Base-by-base conservation (phyloP, 2,329 filamentous ascomycete species). In the Calonectria hongkongensis region DNA sequence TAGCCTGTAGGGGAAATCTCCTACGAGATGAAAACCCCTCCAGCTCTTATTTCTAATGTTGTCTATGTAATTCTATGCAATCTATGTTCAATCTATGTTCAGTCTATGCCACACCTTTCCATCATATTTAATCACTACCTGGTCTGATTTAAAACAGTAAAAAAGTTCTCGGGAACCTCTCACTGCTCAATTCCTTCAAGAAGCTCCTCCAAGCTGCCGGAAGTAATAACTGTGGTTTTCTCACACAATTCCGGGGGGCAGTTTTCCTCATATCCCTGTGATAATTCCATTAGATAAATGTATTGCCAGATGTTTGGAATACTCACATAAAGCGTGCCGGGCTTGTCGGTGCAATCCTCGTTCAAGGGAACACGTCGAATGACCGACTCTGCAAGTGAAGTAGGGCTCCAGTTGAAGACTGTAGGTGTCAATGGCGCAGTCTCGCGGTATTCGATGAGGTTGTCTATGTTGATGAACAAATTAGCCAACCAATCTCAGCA, bases 1-100 rank as follows among this genome's bases (percentile, higher is more conserved):
- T 33, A 9, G 30, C 9, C 9, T 33, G 30, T 9, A 18, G 48
- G 48, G 48, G 48, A 51, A 51, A 51, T 51, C 48, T 51, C 48
- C 48, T 28, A 28, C 48, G 48, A 51, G 48, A 51, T 51, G 48
- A 51, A 51, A 51, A 51, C 48, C 48, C 48, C 48, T 30, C 13
- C 1, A 16, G 5, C 30, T 33, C 30, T 51, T 51, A 7, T 16
- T 25, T 45, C 16, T 16, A 51, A 48, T 48, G 47, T 27, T 30
- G 18, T 15, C 25, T 30, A 16, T 28, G 25, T 4, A 51, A 28
- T 6, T 2, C 9, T 25, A 16, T 51, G 25, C 28, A 28, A 12
- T 45, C 41, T 45, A 45, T 45, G 6, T 41, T 16, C 16, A 8
- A 16, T 41, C 39, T 45, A 45, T 45, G 6, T 41, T 16, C 16